Conservation (phyloP, 1,284 basidiomycete genomes). For the Meira nashicola region DNA sequence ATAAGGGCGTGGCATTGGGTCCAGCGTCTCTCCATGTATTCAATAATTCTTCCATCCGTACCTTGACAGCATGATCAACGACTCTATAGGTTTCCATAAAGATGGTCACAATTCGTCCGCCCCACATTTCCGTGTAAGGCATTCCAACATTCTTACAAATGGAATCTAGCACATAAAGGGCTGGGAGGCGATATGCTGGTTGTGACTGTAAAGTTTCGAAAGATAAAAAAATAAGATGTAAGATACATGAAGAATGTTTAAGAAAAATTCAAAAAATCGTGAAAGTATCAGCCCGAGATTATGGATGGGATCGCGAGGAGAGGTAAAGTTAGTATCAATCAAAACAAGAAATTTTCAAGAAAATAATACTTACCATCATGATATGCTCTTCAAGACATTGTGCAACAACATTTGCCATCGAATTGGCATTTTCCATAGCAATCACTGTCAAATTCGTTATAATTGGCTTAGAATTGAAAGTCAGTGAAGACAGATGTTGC, state of each 20-base stretch:
- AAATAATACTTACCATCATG: constrained; percentile 56
- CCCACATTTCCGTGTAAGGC: constrained; percentile 46
- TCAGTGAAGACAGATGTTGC: constrained; percentile 73
- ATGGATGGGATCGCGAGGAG: constrained; percentile 2
- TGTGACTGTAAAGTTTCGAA: constrained; percentile 17
- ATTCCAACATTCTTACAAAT: constrained; percentile 58
- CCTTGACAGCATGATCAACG: constrained; percentile 46
- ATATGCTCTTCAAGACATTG: constrained; percentile 85
- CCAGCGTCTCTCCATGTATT: constrained; percentile 47
- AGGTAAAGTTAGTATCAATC: constrained; percentile 7
- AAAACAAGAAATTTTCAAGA: neutral
- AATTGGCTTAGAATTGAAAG: constrained; percentile 90
- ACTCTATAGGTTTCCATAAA: constrained; percentile 50
- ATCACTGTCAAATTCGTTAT: constrained; percentile 92
- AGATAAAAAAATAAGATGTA: neutral
- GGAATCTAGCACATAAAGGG: constrained; percentile 91
- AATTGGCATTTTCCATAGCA: constrained; percentile 76
- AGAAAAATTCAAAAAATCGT: neutral
- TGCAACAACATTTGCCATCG: constrained; percentile 73
- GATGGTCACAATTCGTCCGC: constrained; percentile 38
- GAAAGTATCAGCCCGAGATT: constrained; percentile 7
- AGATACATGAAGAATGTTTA: neutral
- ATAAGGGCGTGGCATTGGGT: constrained; percentile 30
- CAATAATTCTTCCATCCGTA: constrained; percentile 49
- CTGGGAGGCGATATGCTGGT: constrained; percentile 84